Base-by-base conservation (phyloP, 768 basidiomycete genomes). In the Hydnomerulius pinastri region DNA sequence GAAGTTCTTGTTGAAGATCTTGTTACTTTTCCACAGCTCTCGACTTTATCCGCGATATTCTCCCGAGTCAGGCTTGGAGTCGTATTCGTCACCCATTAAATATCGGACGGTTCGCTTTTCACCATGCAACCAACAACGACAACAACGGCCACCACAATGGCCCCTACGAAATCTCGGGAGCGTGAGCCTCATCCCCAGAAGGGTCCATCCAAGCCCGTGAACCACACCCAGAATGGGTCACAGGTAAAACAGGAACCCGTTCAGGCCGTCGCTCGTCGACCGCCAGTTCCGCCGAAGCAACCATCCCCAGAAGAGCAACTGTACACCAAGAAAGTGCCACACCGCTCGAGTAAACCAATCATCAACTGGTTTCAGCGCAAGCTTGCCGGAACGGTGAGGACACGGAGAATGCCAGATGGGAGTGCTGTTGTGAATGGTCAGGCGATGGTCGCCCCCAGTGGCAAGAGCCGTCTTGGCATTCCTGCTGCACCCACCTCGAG, bases 321-420 rank as follows among this genome's bases (percentile, higher is more conserved):
- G 41, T 63, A 67, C 39, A 69, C 74, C 49, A 87, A 89, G 73
- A 88, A 86, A 65, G 64, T 80, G 6, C 71, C 84, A 47, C 79
- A 82, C 41, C 82, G 86, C 32, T 82, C 86, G 15, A 87, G 90
- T 67, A 89, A 90, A 64, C 91, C 91, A 8, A 86, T 93, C 59
- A 85, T 93, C 60, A 87, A 90, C 59, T 93, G 91, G 91, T 84
- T 93, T 53, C 90, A 92, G 62, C 83, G 89, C 56, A 93, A 93
- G 68, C 76, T 93, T 12, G 85, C 83, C 29, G 88, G 88, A 21
- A 78, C 85, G 18, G 82, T 75, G 30, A 81, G 79, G 53, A 60
- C 73, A 18, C 83, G 85, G 66, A 77, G 84, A 48, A 69, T 66
- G 13, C 68, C 71, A 9, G 73, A 76, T 40, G 64, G 60, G 41